A percentile compares a stretch with the other conserved stretches of the same genome.
These are phyloP conservation scores for Rhizophora apiculata DNA, from an alignment of 345 rosid genomes.

Conservation along the genomic window DNA sequence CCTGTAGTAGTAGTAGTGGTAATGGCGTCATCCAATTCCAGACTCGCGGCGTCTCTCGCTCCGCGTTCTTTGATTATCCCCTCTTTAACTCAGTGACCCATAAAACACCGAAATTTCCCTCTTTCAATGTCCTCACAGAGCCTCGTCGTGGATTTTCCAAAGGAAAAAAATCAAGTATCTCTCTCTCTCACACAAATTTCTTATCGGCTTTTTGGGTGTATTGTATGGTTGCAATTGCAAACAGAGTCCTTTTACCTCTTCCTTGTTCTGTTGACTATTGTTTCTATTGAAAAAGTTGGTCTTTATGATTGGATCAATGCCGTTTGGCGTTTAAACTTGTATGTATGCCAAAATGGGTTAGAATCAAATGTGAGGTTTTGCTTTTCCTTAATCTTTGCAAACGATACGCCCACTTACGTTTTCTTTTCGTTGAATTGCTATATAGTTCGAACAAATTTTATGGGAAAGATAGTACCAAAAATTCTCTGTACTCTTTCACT, in stretches of 20 bases:
- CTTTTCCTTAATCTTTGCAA: too few species aligned
- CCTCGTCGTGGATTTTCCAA: conserved; percentile 75
- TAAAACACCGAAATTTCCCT: conserved; percentile 12
- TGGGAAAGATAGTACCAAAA: too few species aligned
- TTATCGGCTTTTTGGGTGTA: conserved; percentile 1
- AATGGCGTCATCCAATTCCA: conserved; percentile 9
- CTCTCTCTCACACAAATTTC: conserved; percentile 17
- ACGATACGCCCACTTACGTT: too few species aligned
- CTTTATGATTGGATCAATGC: too few species aligned
- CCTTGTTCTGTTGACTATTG: neutral
- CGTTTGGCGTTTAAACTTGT: too few species aligned
- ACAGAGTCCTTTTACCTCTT: neutral
- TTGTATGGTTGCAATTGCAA: neutral
- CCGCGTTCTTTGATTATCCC: conserved; percentile 19
- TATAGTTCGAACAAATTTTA: too few species aligned
- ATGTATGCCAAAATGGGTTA: too few species aligned
- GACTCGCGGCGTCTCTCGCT: conserved; percentile 33
- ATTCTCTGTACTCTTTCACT: too few species aligned
- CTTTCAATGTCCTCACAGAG: conserved; percentile 34
- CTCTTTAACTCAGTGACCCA: conserved; percentile 15
- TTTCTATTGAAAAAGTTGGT: neutral
- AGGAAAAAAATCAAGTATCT: conserved; percentile 66
- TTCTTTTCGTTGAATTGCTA: too few species aligned
- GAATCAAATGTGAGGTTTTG: too few species aligned
- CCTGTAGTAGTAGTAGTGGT: conserved; percentile 28